Percentiles rank a stretch among this genome's conserved stretches.
phyloP scores from a whole-genome alignment of 2,329 filamentous ascomycete genomes.

The Phialophora tarda region DNA sequence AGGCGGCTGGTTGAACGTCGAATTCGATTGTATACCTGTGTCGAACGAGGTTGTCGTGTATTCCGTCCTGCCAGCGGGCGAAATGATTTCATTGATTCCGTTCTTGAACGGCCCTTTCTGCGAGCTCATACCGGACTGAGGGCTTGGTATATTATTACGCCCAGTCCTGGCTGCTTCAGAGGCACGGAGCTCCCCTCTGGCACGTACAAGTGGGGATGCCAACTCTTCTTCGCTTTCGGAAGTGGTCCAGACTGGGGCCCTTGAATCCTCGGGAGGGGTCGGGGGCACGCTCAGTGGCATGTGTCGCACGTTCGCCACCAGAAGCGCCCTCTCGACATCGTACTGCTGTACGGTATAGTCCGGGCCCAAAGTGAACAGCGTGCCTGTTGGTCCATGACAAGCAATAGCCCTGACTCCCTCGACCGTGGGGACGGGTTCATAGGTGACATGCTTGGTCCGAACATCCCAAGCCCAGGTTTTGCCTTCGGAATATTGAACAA shows the following conservation, averaged over 20 bases:
- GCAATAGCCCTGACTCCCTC: slow-evolving; percentile 81
- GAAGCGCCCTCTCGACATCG: slow-evolving; percentile 81
- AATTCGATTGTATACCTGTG: slow-evolving; percentile 39
- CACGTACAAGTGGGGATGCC: slow-evolving; percentile 74
- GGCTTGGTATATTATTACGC: slow-evolving; percentile 69
- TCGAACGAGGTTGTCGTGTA: slow-evolving; percentile 55
- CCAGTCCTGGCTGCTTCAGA: slow-evolving; percentile 66
- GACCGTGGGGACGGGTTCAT: slow-evolving; percentile 83
- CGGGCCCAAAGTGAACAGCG: slow-evolving; percentile 85
- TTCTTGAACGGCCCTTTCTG: slow-evolving; percentile 57
- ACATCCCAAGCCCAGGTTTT: slow-evolving; percentile 97
- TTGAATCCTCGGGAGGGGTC: slow-evolving; percentile 71
- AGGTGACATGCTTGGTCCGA: slow-evolving; percentile 94
- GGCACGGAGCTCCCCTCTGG: slow-evolving; percentile 72
- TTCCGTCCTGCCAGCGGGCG: slow-evolving; percentile 50
- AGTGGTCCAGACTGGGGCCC: slow-evolving; percentile 58
- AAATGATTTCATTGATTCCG: slow-evolving; percentile 47
- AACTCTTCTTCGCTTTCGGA: slow-evolving; percentile 74
- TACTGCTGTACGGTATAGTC: slow-evolving; percentile 94
- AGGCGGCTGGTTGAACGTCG: slow-evolving; percentile 21
- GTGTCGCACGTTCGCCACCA: slow-evolving; percentile 89
- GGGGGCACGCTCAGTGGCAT: slow-evolving; percentile 77
- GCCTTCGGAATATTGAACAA: slow-evolving; percentile 90
- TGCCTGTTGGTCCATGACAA: slow-evolving; percentile 88
- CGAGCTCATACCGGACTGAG: slow-evolving; percentile 66